A percentile compares a stretch with the other conserved stretches of the same genome.
phyloP scores from a whole-genome alignment of 1,139 yeast species.

The Diutina rugosa region DNA sequence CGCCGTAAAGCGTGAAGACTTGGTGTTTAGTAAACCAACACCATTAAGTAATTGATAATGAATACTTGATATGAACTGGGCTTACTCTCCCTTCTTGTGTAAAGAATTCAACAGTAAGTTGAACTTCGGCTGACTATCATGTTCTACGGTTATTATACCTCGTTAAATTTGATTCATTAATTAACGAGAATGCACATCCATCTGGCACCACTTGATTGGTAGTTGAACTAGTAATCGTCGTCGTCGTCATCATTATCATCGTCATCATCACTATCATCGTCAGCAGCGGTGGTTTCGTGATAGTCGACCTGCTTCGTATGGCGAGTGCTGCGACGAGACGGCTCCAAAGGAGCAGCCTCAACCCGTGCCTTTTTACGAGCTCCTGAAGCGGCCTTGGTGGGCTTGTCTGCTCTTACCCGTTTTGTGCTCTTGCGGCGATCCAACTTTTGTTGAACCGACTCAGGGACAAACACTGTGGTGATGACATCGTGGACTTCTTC shows the following conservation, averaged over 20 bases:
- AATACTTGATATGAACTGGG: no score
- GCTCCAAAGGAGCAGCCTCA: neutral
- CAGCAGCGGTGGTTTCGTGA: neutral
- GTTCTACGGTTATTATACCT: no score
- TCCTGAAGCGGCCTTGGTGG: neutral
- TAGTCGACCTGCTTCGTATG: neutral
- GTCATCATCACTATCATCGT: neutral
- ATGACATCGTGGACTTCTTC: constrained; percentile 33
- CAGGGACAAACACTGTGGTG: constrained; percentile 37
- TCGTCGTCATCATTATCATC: neutral
- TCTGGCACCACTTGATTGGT: no score
- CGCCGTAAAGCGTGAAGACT: no score
- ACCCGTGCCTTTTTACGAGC: neutral
- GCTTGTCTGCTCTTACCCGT: neutral
- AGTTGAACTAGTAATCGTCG: neutral
- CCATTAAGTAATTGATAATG: no score
- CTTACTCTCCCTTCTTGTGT: no score
- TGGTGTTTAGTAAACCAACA: no score
- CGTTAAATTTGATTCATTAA: no score
- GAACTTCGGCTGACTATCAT: no score
- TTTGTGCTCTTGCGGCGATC: neutral
- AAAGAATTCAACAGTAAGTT: no score
- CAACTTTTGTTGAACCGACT: constrained; percentile 14
- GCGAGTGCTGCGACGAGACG: neutral
- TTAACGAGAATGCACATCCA: no score